A percentile compares a stretch with the other conserved stretches of the same genome.
phyloP scores from a whole-genome alignment of 306 rosid genomes.

The Vicia faba region DNA sequence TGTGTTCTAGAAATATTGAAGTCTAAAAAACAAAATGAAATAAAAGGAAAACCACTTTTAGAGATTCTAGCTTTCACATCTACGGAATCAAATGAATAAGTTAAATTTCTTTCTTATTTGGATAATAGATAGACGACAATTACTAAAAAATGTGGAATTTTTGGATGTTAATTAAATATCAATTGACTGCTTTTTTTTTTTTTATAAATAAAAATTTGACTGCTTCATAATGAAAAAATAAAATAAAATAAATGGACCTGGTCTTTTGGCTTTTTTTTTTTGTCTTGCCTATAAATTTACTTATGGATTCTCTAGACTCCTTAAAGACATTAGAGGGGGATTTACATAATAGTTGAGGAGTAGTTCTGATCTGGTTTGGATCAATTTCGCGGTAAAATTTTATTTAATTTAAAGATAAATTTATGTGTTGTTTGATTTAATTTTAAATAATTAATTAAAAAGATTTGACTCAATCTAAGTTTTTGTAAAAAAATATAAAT shows the following conservation, averaged over 20 bases:
- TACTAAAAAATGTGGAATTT: neutral
- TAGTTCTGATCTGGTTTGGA: no score
- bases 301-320: no score
- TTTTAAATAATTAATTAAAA: no score
- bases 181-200: neutral
- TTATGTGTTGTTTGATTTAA: no score
- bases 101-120: neutral
- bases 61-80: constrained; percentile 26
- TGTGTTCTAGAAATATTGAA: constrained; percentile 65
- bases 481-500: no score
- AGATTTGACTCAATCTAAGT: no score
- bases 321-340: no score
- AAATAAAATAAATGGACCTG: neutral
- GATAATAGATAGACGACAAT: neutral
- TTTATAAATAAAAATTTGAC: neutral
- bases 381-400: no score
- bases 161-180: neutral
- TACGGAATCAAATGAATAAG: neutral
- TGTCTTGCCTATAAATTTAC: neutral
- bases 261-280: neutral
- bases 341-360: no score
- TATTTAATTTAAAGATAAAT: no score
- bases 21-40: constrained; percentile 30
- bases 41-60: constrained; percentile 25
- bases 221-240: neutral